These are phyloP conservation scores for Dispira simplex DNA, from an alignment of 192 early-diverging fungal genomes.

Conservation along the genomic window DNA sequence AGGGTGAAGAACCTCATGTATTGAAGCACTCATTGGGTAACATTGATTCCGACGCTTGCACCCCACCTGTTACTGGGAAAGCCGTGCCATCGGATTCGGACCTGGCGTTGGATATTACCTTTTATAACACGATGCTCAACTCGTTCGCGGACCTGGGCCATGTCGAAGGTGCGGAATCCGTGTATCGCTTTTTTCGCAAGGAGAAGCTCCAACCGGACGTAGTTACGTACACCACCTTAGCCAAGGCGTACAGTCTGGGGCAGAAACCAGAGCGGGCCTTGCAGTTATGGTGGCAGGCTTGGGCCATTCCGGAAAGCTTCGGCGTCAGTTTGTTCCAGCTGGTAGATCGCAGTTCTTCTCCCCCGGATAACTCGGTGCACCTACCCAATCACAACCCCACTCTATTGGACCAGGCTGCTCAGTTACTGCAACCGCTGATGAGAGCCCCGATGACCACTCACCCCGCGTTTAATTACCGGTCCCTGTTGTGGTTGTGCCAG, in stretches of 20 bases:
- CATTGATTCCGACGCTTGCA: no score
- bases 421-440: neutral
- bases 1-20: no score
- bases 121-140: conserved; percentile 2
- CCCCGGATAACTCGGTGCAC: neutral
- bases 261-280: neutral
- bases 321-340: neutral
- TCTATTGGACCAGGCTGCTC: neutral
- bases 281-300: conserved; percentile 8
- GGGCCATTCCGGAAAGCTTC: neutral
- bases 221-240: conserved; percentile 2
- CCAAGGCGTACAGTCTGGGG: conserved; percentile 7
- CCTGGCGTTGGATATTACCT: neutral
- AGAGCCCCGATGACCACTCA: no score
- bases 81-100: no score
- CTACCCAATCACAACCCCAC: neutral
- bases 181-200: neutral
- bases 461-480: neutral
- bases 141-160: neutral
- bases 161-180: neutral
- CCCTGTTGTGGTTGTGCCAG: neutral
- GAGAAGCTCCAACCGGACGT: conserved; percentile 1
- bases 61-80: no score
- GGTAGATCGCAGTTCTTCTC: neutral
- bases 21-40: no score